phyloP scores from a whole-genome alignment of 2,329 filamentous ascomycete species.

The Epichloe gansuensis region DNA sequence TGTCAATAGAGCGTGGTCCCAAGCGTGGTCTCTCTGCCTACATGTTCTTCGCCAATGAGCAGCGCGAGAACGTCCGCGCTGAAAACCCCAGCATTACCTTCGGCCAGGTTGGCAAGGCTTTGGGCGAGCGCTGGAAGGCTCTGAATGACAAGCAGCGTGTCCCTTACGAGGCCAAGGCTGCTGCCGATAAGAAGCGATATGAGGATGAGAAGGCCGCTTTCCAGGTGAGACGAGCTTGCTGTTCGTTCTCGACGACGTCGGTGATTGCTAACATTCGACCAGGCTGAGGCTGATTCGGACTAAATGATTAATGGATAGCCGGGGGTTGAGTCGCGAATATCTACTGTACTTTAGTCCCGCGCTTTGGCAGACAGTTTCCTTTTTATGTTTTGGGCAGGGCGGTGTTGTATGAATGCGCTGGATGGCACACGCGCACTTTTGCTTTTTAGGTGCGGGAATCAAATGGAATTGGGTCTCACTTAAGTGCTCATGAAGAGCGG shows the following conservation, averaged over 20 bases:
- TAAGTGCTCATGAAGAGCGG: constrained; percentile 20
- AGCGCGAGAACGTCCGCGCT: constrained; percentile 94
- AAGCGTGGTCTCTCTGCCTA: constrained; percentile 99
- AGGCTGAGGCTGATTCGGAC: constrained; percentile 46
- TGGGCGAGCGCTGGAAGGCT: constrained; percentile 98
- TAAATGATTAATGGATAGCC: constrained; percentile 11
- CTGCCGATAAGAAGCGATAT: constrained; percentile 96
- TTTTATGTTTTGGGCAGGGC: constrained; percentile 26
- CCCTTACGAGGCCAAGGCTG: constrained; percentile 95
- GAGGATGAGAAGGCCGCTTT: constrained; percentile 96
- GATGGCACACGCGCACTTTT: constrained; percentile 25
- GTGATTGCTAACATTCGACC: constrained; percentile 7
- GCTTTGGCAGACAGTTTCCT: constrained; percentile 15
- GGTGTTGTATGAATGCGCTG: constrained; percentile 29
- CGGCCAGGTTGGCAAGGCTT: constrained; percentile 96
- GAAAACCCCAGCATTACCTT: constrained; percentile 98
- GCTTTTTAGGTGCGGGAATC: constrained; percentile 21
- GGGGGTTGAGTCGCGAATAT: constrained; percentile 4
- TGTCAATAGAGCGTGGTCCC: constrained; percentile 44
- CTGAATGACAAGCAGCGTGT: constrained; percentile 83
- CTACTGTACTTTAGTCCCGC: constrained; percentile 8
- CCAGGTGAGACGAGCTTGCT: constrained; percentile 49
- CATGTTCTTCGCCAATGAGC: constrained; percentile 99
- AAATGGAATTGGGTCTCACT: constrained; percentile 22
- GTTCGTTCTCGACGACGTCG: not conserved